These are phyloP conservation scores for Hura crepitans DNA, from an alignment of 441 rosid species.

Conservation along the genomic window DNA sequence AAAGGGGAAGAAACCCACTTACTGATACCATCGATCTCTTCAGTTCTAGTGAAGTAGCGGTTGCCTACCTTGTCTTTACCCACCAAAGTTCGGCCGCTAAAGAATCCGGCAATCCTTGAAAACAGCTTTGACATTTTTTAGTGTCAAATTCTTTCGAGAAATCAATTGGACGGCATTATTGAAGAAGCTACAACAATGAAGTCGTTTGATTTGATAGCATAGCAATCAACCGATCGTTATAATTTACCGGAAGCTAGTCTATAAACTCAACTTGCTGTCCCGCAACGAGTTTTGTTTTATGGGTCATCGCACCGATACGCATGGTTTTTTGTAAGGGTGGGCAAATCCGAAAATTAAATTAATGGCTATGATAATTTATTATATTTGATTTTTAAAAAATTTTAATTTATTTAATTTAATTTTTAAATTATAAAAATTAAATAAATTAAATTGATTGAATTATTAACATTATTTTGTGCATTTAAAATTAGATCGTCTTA, in stretches of 20 bases:
- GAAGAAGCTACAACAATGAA: not conserved
- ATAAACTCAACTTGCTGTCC: too few species aligned
- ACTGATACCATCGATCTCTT: constrained; percentile 81
- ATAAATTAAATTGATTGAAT: too few species aligned
- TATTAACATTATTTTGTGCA: too few species aligned
- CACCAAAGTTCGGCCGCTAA: constrained; percentile 43
- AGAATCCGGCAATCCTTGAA: constrained; percentile 58
- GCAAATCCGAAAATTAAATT: too few species aligned
- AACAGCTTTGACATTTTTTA: constrained; percentile 64
- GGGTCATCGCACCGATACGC: too few species aligned
- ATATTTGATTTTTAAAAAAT: too few species aligned
- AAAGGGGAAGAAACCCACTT: constrained; percentile 36
- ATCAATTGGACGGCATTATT: constrained; percentile 11
- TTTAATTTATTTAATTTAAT: too few species aligned
- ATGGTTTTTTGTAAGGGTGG: too few species aligned
- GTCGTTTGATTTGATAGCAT: too few species aligned
- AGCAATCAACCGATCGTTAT: not conserved
- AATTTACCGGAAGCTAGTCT: not conserved
- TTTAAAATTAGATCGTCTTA: too few species aligned
- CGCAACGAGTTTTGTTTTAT: not conserved
- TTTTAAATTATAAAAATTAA: too few species aligned
- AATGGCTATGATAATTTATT: too few species aligned
- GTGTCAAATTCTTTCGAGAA: not conserved
- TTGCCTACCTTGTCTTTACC: constrained; percentile 80
- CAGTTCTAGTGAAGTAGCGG: constrained; percentile 69